Base-by-base conservation (phyloP, 2,329 filamentous ascomycete genomes). In the Cytospora piceae region DNA sequence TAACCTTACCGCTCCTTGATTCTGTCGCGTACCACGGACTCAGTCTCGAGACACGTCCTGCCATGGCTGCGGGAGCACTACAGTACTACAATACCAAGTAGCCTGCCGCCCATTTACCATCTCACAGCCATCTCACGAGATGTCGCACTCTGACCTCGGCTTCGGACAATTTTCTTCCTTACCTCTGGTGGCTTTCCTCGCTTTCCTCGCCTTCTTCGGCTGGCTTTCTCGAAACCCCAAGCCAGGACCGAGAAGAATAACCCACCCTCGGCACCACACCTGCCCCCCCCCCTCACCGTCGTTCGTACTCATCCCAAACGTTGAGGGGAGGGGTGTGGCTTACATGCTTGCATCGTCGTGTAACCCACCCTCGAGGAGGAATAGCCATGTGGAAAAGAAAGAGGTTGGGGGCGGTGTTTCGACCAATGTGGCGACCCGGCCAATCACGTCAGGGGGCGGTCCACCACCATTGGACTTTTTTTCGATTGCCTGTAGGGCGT, bases 321-420 rank as follows among this genome's bases (percentile, higher is more conserved):
- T 7, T 42, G 39, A 2, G 11, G 37, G 37, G 37, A 42, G 37
- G 37, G 37, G 2, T 11, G 59, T 61, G 52, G 60, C 60, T 56
- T 56, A 39, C 60, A 29, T 63, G 52, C 60, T 57, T 32, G 31
- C 53, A 37, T 51, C 37, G 46, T 51, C 37, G 46, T 39, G 46
- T 49, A n/a, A 49, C 46, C 46, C 7, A 24, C 3, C 20, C 8
- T 24, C 8, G 46, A 24, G 20, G 15, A 49, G 12, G 32, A 11
- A 12, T 6, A 9, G 46, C 46, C 46, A 49, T 49, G 46, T 49
- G 46, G 42, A 49, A 49, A 24, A 8, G 12, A 49, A 34, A 63
- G 32, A 56, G 52, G 60, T 63, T 63, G 53, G 60, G 60, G 60
- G 60, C 60, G n/a, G 9, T 63, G 60, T n/a, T 57, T 53, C 56